phyloP scores from a whole-genome alignment of 768 basidiomycete species.

The Mycena venus region DNA sequence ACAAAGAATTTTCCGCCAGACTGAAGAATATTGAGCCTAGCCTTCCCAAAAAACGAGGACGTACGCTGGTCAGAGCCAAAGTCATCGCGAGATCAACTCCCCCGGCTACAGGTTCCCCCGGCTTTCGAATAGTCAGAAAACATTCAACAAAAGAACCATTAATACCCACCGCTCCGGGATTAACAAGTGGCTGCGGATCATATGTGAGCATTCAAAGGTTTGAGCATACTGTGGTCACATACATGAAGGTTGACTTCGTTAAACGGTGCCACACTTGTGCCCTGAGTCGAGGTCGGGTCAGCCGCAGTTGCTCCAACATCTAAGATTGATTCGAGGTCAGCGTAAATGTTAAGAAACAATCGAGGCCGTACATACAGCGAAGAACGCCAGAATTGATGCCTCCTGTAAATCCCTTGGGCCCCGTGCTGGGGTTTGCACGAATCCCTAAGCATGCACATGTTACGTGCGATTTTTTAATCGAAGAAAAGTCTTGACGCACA shows the following conservation, averaged over 20 bases:
- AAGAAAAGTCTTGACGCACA: conserved; percentile 35
- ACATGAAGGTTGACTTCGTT: conserved; percentile 41
- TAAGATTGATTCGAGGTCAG: not conserved
- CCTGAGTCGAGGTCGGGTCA: conserved; percentile 51
- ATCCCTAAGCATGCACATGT: conserved; percentile 41
- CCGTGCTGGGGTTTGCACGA: conserved; percentile 45
- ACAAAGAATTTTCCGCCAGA: conserved; percentile 37
- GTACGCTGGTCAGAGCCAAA: not conserved
- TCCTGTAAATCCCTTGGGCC: conserved; percentile 40
- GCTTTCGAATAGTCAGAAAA: not conserved
- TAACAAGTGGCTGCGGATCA: not conserved
- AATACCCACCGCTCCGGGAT: not conserved
- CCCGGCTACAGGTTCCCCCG: not conserved
- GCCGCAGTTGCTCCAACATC: conserved; percentile 48
- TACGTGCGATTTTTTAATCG: not conserved
- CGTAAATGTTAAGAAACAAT: too few relatives aligned
- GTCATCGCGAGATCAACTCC: not conserved
- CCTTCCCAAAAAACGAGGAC: not conserved
- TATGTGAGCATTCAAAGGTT: not conserved
- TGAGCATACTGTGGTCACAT: not conserved
- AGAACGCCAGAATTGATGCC: conserved; percentile 70
- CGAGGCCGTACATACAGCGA: conserved; percentile 48
- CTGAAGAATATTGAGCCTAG: not conserved
- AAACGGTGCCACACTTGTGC: conserved; percentile 39
- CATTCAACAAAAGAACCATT: not conserved